These are phyloP conservation scores for Asterionellopsis glacialis DNA, from an alignment of 108 stramenopile genomes.

Conservation along the genomic window DNA sequence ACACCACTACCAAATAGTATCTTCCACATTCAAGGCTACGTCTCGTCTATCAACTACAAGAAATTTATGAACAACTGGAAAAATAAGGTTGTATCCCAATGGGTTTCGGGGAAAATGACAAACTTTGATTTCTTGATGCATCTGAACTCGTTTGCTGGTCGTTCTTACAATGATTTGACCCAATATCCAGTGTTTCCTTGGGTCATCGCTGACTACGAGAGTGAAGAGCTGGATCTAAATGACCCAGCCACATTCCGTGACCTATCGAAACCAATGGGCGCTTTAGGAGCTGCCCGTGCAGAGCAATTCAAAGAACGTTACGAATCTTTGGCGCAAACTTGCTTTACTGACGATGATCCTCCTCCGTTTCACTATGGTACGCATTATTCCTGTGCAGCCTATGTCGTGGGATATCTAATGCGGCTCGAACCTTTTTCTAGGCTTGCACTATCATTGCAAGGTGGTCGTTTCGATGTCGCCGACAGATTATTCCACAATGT, in stretches of 20 bases:
- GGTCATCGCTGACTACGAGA: slow-evolving; percentile 95
- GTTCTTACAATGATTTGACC: slow-evolving; percentile 93
- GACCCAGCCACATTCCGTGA: slow-evolving; percentile 90
- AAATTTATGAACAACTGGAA: slow-evolving; percentile 84
- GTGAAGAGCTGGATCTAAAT: slow-evolving; percentile 88
- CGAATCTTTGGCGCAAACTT: slow-evolving; percentile 77
- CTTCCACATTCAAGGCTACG: slow-evolving; percentile 34
- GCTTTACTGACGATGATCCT: slow-evolving; percentile 72
- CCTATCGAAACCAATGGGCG: slow-evolving; percentile 95
- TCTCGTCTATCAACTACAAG: slow-evolving; percentile 73
- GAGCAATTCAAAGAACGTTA: slow-evolving; percentile 88
- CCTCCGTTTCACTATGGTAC: slow-evolving; percentile 98
- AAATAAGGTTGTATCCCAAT: slow-evolving; percentile 73
- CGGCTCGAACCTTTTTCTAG: slow-evolving; percentile 93
- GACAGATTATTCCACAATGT: slow-evolving; percentile 95
- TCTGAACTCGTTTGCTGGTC: slow-evolving; percentile 95
- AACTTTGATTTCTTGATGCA: slow-evolving; percentile 99
- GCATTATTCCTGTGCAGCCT: slow-evolving; percentile 95
- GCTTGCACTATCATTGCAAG: slow-evolving; percentile 89
- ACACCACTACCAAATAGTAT: slow-evolving; percentile 83
- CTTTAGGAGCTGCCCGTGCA: slow-evolving; percentile 74
- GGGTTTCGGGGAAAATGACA: slow-evolving; percentile 87
- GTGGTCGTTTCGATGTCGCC: slow-evolving; percentile 95
- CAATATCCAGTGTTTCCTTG: slow-evolving; percentile 99
- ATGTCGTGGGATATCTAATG: slow-evolving; percentile 95